Evolutionary conservation across 345 rosid genomes (phyloP).

Genomic region (Geranium brycei): DNA sequence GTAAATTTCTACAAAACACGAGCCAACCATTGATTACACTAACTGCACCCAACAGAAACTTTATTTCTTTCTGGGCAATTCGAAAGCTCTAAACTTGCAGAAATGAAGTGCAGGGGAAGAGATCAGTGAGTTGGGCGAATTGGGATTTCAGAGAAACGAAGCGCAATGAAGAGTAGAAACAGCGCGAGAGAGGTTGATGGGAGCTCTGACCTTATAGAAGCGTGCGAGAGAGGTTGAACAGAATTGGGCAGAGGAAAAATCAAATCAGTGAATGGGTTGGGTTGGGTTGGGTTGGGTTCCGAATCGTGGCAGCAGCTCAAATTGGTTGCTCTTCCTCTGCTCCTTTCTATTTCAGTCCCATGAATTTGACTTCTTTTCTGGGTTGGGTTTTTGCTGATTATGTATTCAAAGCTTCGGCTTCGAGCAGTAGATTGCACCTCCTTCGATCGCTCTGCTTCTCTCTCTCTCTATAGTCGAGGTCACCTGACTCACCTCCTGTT

Average conservation of each 20-base stretch:
- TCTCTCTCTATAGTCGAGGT: not conserved
- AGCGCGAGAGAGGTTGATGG: not conserved
- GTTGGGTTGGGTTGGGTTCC: not conserved
- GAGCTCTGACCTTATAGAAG: not conserved
- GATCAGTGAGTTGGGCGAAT: not conserved
- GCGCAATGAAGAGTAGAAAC: not conserved
- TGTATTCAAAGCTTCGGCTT: not conserved
- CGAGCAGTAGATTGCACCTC: not conserved
- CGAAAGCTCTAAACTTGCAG: not conserved
- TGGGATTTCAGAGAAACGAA: not conserved
- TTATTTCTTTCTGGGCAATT: not conserved
- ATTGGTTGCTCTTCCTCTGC: not conserved
- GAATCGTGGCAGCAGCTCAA: not conserved
- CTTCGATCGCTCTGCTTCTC: not conserved
- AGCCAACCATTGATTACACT: not conserved
- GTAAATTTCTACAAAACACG: not conserved
- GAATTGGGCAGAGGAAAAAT: no score
- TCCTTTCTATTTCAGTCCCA: not conserved
- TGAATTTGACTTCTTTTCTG: not conserved
- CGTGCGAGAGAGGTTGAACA: not conserved
- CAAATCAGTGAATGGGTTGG: not conserved
- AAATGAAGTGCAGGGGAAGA: not conserved
- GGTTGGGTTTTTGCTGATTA: not conserved
- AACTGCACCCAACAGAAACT: not conserved
- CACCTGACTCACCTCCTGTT: no score